Evolutionary conservation across 2,329 filamentous ascomycete genomes (phyloP), one percentile per base, ranked within the genome.

Genomic region (Golovinomyces cichoracearum): DNA sequence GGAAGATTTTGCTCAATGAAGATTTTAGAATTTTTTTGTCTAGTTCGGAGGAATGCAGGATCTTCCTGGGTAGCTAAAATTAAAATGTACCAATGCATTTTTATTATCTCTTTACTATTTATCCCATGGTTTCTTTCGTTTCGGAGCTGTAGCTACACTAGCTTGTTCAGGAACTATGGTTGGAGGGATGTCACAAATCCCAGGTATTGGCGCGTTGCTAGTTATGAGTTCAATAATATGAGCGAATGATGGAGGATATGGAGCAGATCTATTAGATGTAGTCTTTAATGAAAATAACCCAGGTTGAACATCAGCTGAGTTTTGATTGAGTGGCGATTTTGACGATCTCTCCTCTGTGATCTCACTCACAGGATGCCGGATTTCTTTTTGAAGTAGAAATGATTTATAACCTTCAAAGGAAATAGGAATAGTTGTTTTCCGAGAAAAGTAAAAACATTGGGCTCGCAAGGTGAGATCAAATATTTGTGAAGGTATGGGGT

Each of bases 181-280:
- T 55, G 83, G 74, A 4, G 86, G 84, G 48, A 94, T 88, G 53
- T 93, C 75, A 55, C 78, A 77, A 58, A 94, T 92, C 0, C 86
- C 86, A 1, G 85, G 84, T 40, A 94, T 80, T 0, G 82, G 78
- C 56, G 83, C 76, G 48, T 84, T 84, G 25, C 76, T 78, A 22
- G 83, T 82, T 48, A 94, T 82, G 49, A 93, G 72, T 57, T 83
- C 80, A 49, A 93, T 78, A 52, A 94, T 84, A 54, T 88, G 77
- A 6, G 82, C 79, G 62, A 94, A 93, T 1, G 76, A 79, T 45
- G 77, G 78, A 3, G 85, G 85, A 57, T 93, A 93, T 0, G 74
- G 72, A 33, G 83, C 80, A 42, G 21, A 26, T 41, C n/a, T 47
- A 25, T 13, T 38, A 35, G 23, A 22, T 46, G 45, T 49, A 38